Conservation (phyloP, 805 yeast species). For the Yarrowia bubula region DNA sequence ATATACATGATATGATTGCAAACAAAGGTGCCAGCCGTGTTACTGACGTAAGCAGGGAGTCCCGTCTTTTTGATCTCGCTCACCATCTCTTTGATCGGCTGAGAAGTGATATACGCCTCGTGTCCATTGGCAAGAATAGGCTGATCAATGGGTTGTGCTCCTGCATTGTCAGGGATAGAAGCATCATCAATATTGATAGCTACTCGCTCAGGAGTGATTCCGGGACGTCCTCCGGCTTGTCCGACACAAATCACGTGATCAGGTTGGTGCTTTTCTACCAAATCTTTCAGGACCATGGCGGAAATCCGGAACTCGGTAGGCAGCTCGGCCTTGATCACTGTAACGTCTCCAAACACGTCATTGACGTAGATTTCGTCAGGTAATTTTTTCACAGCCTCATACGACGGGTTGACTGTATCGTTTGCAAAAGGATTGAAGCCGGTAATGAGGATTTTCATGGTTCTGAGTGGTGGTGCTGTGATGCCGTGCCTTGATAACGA, state of each 20-base stretch:
- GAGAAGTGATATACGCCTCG: neutral
- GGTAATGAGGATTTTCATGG: neutral
- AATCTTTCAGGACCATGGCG: neutral
- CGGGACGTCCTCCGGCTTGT: conserved; percentile 23
- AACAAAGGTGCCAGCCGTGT: conserved; percentile 17
- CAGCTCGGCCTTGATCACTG: neutral
- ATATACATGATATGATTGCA: conserved; percentile 23
- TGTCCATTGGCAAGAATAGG: neutral
- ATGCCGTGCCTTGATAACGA: conserved; percentile 13
- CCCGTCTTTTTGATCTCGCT: neutral
- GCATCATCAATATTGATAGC: conserved; percentile 17
- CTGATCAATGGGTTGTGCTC: neutral
- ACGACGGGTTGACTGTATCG: conserved; percentile 10
- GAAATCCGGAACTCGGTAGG: conserved; percentile 22
- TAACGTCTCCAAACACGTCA: neutral
- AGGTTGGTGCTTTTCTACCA: neutral
- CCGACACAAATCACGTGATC: conserved; percentile 1
- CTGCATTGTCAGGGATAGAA: conserved; percentile 6
- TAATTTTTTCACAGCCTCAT: conserved; percentile 18
- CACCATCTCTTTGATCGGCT: neutral
- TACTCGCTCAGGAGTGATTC: conserved; percentile 20
- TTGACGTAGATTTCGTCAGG: conserved; percentile 9
- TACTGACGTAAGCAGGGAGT: neutral
- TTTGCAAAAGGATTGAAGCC: conserved; percentile 8
- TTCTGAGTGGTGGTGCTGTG: neutral